These are phyloP conservation scores for Globisporangium cylindrosporum DNA, from an alignment of 352 stramenopile genomes.

Conservation along the genomic window DNA sequence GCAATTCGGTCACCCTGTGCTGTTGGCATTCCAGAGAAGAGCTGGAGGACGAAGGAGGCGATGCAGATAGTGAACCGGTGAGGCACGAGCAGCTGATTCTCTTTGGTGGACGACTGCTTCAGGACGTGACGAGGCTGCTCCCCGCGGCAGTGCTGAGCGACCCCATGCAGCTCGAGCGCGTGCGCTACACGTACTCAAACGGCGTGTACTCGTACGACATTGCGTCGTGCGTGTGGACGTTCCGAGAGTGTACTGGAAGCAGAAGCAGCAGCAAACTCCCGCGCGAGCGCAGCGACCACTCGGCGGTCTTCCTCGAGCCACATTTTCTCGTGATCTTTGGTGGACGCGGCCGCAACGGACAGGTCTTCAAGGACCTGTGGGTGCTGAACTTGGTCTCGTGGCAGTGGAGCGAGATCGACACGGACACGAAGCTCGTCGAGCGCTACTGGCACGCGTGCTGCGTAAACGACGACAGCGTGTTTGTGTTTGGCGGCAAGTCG, in stretches of 20 bases:
- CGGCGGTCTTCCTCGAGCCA: slow-evolving; percentile 47
- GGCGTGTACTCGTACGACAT: slow-evolving; percentile 55
- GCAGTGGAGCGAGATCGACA: slow-evolving; percentile 47
- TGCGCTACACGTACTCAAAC: slow-evolving; percentile 60
- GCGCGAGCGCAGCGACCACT: slow-evolving; percentile 53
- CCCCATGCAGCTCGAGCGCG: slow-evolving; percentile 50
- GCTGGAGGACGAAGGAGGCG: not conserved
- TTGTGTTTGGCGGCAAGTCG: slow-evolving; percentile 65
- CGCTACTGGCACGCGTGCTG: slow-evolving; percentile 48
- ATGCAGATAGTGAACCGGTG: not conserved
- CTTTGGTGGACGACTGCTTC: slow-evolving; percentile 55
- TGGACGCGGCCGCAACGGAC: slow-evolving; percentile 48
- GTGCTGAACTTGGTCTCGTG: slow-evolving; percentile 44
- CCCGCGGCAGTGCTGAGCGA: slow-evolving; percentile 29
- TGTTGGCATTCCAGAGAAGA: slow-evolving; percentile 12
- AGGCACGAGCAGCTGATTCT: slow-evolving; percentile 31
- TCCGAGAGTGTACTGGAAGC: slow-evolving; percentile 33
- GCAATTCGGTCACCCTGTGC: slow-evolving; percentile 62
- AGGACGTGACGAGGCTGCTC: slow-evolving; percentile 44
- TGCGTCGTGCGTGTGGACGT: slow-evolving; percentile 28
- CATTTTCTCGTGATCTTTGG: slow-evolving; percentile 50
- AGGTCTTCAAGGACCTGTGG: slow-evolving; percentile 49
- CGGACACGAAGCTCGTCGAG: slow-evolving; percentile 24
- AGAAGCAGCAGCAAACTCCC: slow-evolving; percentile 18
- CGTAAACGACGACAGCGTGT: slow-evolving; percentile 35